A percentile compares a stretch with the other conserved stretches of the same genome.
Conservation (phyloP, 2,329 filamentous ascomycete species). For the Aspergillus transmontanensis region DNA sequence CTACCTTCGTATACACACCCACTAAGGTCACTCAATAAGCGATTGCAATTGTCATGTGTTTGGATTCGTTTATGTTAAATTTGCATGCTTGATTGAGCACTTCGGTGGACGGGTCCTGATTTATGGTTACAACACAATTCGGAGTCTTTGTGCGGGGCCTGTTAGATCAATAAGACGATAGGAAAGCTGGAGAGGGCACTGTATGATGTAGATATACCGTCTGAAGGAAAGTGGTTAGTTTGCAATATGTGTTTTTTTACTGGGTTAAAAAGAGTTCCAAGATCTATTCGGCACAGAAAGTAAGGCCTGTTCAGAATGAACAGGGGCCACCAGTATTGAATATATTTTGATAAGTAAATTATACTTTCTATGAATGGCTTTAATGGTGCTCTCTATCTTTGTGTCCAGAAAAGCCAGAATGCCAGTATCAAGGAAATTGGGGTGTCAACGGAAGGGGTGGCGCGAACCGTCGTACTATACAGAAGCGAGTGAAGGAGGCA, state of each 20-base stretch:
- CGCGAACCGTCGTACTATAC: slow-evolving; percentile 22
- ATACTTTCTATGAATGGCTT: background rate
- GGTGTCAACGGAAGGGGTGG: slow-evolving; percentile 3
- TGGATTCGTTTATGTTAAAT: slow-evolving; percentile 7
- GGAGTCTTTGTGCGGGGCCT: slow-evolving; percentile 6
- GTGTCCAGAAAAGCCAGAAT: background rate
- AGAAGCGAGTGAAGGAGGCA: slow-evolving; percentile 5
- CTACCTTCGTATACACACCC: slow-evolving; percentile 77
- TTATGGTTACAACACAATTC: slow-evolving; percentile 8
- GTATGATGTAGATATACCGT: slow-evolving; percentile 40
- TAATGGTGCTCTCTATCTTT: background rate
- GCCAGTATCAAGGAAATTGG: background rate
- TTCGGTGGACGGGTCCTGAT: slow-evolving; percentile 10
- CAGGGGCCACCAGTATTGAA: background rate
- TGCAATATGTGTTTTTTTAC: slow-evolving; percentile 14
- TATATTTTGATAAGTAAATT: background rate
- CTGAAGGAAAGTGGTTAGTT: slow-evolving; percentile 29
- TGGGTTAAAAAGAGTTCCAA: background rate
- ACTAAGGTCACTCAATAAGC: slow-evolving; percentile 60
- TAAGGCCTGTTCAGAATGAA: background rate
- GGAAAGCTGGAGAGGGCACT: slow-evolving; percentile 11
- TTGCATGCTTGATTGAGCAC: slow-evolving; percentile 10
- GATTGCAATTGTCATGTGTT: slow-evolving; percentile 12
- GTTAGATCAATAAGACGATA: slow-evolving; percentile 7
- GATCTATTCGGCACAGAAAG: background rate